These are phyloP conservation scores for Tripterygium wilfordii DNA, from an alignment of 177 flowering plant genomes.

Conservation along the genomic window DNA sequence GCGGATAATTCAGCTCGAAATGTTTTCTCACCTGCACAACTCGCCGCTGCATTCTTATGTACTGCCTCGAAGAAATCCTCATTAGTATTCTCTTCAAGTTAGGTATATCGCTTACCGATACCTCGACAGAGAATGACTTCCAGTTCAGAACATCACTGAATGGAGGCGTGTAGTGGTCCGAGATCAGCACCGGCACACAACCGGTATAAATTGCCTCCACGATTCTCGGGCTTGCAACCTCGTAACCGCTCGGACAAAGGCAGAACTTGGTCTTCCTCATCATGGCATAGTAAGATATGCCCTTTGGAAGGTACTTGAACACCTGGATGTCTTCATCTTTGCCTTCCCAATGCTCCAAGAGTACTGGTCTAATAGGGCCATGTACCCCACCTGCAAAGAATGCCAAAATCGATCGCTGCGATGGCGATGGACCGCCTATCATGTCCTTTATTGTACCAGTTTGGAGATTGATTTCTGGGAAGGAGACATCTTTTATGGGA, in stretches of 20 bases:
- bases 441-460: slow-evolving; percentile 26
- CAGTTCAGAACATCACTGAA: slow-evolving; percentile 57
- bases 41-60: slow-evolving; percentile 45
- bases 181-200: slow-evolving; percentile 57
- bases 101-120: slow-evolving; percentile 35
- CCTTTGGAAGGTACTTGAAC: slow-evolving; percentile 47
- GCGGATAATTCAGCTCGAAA: slow-evolving; percentile 50
- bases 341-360: slow-evolving; percentile 52
- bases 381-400: slow-evolving; percentile 70
- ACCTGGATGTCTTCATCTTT: slow-evolving; percentile 45
- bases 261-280: slow-evolving; percentile 53
- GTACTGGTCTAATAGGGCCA: slow-evolving; percentile 54
- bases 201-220: slow-evolving; percentile 61
- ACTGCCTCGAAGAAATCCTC: slow-evolving; percentile 33
- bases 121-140: slow-evolving; percentile 45
- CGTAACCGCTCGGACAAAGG: slow-evolving; percentile 63
- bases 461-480: slow-evolving; percentile 54
- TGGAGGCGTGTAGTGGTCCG: slow-evolving; percentile 52
- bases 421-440: slow-evolving; percentile 52
- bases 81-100: slow-evolving; percentile 39
- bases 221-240: slow-evolving; percentile 61
- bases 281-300: slow-evolving; percentile 39
- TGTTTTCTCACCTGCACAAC: slow-evolving; percentile 38
- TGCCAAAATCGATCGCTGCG: slow-evolving; percentile 35
- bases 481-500: slow-evolving; percentile 52